Conservation (phyloP, 371 early-diverging fungal species). For the Mucor plumbeus region DNA sequence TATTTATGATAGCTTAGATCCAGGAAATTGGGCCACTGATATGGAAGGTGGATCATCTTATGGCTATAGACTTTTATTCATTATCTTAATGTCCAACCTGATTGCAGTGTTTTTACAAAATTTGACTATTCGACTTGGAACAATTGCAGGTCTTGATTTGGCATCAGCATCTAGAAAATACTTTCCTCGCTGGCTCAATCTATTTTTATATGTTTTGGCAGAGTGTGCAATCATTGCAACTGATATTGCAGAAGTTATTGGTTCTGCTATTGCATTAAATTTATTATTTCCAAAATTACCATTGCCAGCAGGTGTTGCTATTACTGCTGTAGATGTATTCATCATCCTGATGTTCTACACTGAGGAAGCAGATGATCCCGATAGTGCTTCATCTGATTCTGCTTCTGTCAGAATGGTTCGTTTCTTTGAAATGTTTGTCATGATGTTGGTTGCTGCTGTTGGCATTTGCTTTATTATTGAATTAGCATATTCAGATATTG, state of each 20-base stretch:
- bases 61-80: conserved; percentile 75
- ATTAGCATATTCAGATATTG: conserved; percentile 64
- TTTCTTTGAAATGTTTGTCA: conserved; percentile 71
- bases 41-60: conserved; percentile 77
- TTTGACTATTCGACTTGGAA: conserved; percentile 77
- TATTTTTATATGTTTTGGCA: conserved; percentile 70
- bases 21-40: conserved; percentile 84
- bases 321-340: conserved; percentile 81
- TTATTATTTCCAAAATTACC: conserved; percentile 75
- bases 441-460: conserved; percentile 70
- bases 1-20: conserved; percentile 52
- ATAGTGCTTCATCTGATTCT: conserved; percentile 25
- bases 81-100: conserved; percentile 76
- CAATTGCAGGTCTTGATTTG: conserved; percentile 78
- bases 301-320: conserved; percentile 75
- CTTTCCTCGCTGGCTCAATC: conserved; percentile 61
- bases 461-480: conserved; percentile 72
- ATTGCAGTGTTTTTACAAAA: conserved; percentile 82
- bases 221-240: conserved; percentile 81
- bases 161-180: conserved; percentile 69
- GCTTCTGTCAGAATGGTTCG: conserved; percentile 56
- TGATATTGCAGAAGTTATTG: conserved; percentile 86
- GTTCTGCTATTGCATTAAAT: conserved; percentile 82
- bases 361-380: conserved; percentile 47
- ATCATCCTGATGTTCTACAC: conserved; percentile 72